Evolutionary conservation across 2,329 filamentous ascomycete species (phyloP).

Genomic region (Akanthomyces muscarius): DNA sequence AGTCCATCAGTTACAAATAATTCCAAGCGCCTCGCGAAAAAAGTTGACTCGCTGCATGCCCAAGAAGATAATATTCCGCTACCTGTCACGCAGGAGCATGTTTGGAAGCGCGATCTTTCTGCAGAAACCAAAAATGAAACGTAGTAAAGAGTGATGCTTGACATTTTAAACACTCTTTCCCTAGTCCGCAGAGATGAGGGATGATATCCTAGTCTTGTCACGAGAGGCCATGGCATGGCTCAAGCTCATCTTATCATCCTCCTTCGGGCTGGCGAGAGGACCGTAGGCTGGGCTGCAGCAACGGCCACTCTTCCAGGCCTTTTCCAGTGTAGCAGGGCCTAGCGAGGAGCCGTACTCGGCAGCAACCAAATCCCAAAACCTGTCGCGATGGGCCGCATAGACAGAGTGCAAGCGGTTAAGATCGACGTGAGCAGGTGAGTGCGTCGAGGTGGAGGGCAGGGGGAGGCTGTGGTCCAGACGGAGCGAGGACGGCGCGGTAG

Average conservation of each 20-base stretch:
- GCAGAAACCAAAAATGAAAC: not conserved
- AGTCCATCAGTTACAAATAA: not conserved
- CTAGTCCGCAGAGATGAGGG: constrained; percentile 36
- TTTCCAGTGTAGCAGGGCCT: constrained; percentile 62
- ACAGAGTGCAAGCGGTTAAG: constrained; percentile 63
- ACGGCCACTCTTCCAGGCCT: constrained; percentile 58
- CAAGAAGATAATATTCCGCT: not conserved
- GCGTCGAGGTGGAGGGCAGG: constrained; percentile 30
- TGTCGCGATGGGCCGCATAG: constrained; percentile 64
- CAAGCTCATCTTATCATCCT: constrained; percentile 36
- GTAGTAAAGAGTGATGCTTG: not conserved
- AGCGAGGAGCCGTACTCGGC: constrained; percentile 64
- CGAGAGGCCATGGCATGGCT: constrained; percentile 34
- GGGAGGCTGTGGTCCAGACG: constrained; percentile 58
- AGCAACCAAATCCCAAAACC: constrained; percentile 71
- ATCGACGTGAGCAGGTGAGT: constrained; percentile 49
- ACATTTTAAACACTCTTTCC: not conserved
- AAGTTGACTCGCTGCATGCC: not conserved
- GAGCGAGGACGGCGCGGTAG: constrained; percentile 42
- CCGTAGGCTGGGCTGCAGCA: constrained; percentile 37
- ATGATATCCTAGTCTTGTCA: constrained; percentile 59
- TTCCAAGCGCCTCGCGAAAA: constrained; percentile 7
- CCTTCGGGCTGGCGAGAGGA: constrained; percentile 48
- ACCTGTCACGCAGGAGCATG: not conserved
- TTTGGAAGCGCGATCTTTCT: not conserved